Evolutionary conservation across 2,329 filamentous ascomycete genomes (phyloP).

Genomic region (Biscogniauxia marginata): DNA sequence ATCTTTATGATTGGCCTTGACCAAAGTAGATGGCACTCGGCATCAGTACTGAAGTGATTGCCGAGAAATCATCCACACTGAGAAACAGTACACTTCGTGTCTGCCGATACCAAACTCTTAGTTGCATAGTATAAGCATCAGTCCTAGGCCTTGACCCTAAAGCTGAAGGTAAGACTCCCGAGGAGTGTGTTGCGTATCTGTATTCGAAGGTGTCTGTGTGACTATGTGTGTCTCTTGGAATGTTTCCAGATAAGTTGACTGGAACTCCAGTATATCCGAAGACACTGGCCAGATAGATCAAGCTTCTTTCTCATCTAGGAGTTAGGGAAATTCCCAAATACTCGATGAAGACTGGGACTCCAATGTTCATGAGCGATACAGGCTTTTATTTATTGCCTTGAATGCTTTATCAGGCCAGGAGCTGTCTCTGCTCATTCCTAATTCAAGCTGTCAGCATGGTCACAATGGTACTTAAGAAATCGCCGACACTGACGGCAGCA

Average conservation of each 20-base stretch:
- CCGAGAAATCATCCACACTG: background rate
- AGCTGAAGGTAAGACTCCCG: background rate
- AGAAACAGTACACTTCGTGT: background rate
- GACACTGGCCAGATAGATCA: background rate
- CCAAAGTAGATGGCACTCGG: background rate
- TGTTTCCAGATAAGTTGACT: background rate
- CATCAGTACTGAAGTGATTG: background rate
- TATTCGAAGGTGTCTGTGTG: background rate
- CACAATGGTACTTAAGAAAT: background rate
- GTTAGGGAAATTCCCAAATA: too few species aligned
- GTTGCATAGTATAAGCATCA: background rate
- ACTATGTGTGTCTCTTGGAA: background rate
- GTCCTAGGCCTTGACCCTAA: background rate
- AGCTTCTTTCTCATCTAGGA: too few species aligned
- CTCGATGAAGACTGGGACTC: too few species aligned
- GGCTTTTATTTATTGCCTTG: background rate
- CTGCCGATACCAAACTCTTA: background rate
- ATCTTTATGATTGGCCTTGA: background rate
- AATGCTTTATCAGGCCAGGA: background rate
- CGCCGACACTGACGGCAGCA: background rate
- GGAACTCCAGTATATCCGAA: background rate
- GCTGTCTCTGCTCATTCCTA: background rate
- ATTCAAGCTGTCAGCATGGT: slow-evolving; percentile 7
- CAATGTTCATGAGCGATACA: background rate
- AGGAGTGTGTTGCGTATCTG: background rate